Percentiles rank a stretch among this genome's conserved stretches.
phyloP scores from a whole-genome alignment of 768 basidiomycete species.

The Bullera alba region DNA sequence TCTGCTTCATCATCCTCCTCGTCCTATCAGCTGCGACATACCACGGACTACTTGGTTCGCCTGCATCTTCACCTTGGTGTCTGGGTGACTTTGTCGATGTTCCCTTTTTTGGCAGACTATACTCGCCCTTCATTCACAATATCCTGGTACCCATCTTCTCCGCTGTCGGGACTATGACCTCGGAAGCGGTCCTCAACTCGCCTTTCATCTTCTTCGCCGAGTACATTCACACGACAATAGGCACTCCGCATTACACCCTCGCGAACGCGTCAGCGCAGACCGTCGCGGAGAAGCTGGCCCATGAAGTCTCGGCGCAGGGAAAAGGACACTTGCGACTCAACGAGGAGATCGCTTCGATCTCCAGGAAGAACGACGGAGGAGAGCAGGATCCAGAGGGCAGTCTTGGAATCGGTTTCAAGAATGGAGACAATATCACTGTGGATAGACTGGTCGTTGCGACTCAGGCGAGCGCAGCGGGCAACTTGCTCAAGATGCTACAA shows the following conservation, averaged over 20 bases:
- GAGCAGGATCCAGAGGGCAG: no score
- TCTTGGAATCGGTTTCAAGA: neutral
- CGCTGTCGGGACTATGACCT: constrained; percentile 63
- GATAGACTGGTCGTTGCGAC: constrained; percentile 66
- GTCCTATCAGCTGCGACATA: constrained; percentile 31
- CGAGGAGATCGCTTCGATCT: constrained; percentile 9
- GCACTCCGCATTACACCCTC: constrained; percentile 64
- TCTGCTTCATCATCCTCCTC: constrained; percentile 48
- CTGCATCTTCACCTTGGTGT: no score
- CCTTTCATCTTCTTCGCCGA: constrained; percentile 64
- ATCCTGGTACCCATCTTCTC: constrained; percentile 63
- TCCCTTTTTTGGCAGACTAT: constrained; percentile 50
- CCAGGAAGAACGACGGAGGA: neutral
- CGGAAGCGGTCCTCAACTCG: constrained; percentile 54
- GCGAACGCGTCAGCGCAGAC: constrained; percentile 48
- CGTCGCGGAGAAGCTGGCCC: constrained; percentile 19
- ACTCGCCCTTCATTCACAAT: constrained; percentile 53
- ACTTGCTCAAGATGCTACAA: constrained; percentile 49
- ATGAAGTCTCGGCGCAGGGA: constrained; percentile 14
- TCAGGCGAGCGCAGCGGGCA: constrained; percentile 60
- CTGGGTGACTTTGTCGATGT: constrained; percentile 50
- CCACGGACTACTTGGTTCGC: constrained; percentile 39
- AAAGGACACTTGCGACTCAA: constrained; percentile 18
- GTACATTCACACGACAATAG: constrained; percentile 63
- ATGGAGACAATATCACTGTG: constrained; percentile 46